phyloP scores from a whole-genome alignment of 164 flowering plant genomes.

The Euptelea pleiosperma region DNA sequence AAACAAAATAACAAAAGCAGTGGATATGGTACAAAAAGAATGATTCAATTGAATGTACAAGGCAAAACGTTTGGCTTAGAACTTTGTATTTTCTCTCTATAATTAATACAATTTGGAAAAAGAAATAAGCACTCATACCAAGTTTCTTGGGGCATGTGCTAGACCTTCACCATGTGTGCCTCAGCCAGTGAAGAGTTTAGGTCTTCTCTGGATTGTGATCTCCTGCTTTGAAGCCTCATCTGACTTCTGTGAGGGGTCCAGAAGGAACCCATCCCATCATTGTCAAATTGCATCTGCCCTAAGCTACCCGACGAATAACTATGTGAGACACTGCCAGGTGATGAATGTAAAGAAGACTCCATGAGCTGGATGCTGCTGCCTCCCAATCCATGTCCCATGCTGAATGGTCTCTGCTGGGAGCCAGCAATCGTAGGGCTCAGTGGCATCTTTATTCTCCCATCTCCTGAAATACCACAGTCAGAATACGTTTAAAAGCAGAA shows the following conservation, averaged over 20 bases:
- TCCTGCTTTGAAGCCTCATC: slow-evolving; percentile 90
- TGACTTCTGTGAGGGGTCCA: slow-evolving; percentile 86
- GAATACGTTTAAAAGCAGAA: slow-evolving; percentile 1
- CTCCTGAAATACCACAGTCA: slow-evolving; percentile 42
- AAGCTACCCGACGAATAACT: slow-evolving; percentile 87
- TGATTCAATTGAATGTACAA: not conserved
- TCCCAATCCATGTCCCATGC: slow-evolving; percentile 48
- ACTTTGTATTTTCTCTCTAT: not conserved
- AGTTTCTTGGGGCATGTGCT: slow-evolving; percentile 20
- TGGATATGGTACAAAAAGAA: not conserved
- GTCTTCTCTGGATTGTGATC: slow-evolving; percentile 98
- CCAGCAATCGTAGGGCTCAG: slow-evolving; percentile 79
- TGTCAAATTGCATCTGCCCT: slow-evolving; percentile 86
- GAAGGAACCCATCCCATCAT: slow-evolving; percentile 51
- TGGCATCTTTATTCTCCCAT: slow-evolving; percentile 83
- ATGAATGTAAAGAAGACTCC: slow-evolving; percentile 59
- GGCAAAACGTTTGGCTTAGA: not conserved
- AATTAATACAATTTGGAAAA: not conserved
- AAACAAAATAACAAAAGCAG: not conserved
- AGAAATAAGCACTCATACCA: slow-evolving; percentile 23
- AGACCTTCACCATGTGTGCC: slow-evolving; percentile 59
- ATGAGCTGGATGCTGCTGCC: slow-evolving; percentile 66
- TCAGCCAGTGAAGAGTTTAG: slow-evolving; percentile 76
- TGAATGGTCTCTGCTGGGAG: slow-evolving; percentile 56
- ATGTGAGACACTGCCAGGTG: slow-evolving; percentile 71